Evolutionary conservation across 331 rosid genomes (phyloP).

Genomic region (Stylosanthes scabra): DNA sequence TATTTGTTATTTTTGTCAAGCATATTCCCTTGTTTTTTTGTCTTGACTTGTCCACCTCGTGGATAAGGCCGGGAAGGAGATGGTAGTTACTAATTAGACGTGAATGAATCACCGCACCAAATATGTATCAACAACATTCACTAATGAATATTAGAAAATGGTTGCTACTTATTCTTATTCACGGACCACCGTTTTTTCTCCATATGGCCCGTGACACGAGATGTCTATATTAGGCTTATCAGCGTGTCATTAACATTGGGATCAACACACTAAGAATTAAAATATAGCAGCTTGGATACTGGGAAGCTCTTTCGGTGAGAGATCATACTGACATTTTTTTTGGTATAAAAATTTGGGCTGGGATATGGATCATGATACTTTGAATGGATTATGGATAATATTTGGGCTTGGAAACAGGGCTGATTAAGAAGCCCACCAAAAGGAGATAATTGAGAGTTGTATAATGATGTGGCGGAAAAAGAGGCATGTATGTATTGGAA

Average conservation of each 20-base stretch:
- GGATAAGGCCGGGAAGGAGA: neutral
- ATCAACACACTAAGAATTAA: constrained; percentile 2
- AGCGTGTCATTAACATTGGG: constrained; percentile 16
- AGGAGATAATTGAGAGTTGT: too few relatives aligned
- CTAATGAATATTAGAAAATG: neutral
- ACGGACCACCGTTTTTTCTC: constrained; percentile 20
- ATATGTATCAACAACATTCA: neutral
- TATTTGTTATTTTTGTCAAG: neutral
- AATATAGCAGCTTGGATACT: too few relatives aligned
- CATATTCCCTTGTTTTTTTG: neutral
- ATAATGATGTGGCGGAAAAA: neutral
- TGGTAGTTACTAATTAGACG: neutral
- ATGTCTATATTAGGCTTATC: neutral
- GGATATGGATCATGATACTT: too few relatives aligned
- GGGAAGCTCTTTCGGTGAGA: too few relatives aligned
- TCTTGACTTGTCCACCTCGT: neutral
- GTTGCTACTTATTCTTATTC: constrained; percentile 4
- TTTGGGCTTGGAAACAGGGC: too few relatives aligned
- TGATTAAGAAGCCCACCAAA: too few relatives aligned
- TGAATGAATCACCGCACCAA: neutral
- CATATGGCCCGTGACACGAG: constrained; percentile 33
- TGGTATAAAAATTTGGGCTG: too few relatives aligned
- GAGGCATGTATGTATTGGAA: neutral
- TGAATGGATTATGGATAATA: too few relatives aligned
- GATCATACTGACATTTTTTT: too few relatives aligned